Conservation (phyloP, 1,284 basidiomycete species). For the Porphyrellus sp. region DNA sequence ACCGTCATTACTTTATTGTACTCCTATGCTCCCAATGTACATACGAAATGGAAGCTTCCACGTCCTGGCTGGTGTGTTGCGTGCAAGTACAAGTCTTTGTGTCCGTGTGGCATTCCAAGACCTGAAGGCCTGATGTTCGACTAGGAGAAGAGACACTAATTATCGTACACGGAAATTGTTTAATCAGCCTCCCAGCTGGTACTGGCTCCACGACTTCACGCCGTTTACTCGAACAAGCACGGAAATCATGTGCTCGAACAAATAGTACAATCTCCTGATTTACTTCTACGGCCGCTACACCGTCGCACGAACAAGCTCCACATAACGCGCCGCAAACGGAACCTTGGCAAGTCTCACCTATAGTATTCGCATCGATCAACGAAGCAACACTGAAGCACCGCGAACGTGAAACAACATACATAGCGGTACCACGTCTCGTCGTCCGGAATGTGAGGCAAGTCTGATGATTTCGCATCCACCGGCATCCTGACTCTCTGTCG, state of each 20-base stretch:
- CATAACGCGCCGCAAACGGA: constrained; percentile 22
- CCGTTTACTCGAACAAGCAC: too few species aligned
- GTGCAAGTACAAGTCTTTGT: neutral
- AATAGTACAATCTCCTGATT: too few species aligned
- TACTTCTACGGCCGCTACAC: constrained; percentile 1
- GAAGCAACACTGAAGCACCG: neutral
- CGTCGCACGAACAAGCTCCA: constrained; percentile 21
- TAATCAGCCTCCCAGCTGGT: neutral
- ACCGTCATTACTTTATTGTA: constrained; percentile 6
- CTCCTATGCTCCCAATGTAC: constrained; percentile 5
- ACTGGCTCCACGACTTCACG: neutral
- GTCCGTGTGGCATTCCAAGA: neutral
- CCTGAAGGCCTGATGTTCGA: too few species aligned
- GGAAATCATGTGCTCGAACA: too few species aligned
- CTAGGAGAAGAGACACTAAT: too few species aligned
- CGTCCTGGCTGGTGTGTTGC: neutral
- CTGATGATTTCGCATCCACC: constrained; percentile 27
- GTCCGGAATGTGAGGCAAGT: constrained; percentile 28
- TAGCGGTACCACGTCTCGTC: constrained; percentile 30
- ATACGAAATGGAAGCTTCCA: too few species aligned
- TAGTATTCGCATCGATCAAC: constrained; percentile 3
- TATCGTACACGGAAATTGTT: too few species aligned
- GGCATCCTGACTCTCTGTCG: constrained; percentile 26
- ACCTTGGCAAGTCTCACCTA: constrained; percentile 18
- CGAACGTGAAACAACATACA: constrained; percentile 10